These are phyloP conservation scores for Arthrobotrys sinensis DNA, from an alignment of 2,329 filamentous ascomycete genomes.

Conservation along the genomic window DNA sequence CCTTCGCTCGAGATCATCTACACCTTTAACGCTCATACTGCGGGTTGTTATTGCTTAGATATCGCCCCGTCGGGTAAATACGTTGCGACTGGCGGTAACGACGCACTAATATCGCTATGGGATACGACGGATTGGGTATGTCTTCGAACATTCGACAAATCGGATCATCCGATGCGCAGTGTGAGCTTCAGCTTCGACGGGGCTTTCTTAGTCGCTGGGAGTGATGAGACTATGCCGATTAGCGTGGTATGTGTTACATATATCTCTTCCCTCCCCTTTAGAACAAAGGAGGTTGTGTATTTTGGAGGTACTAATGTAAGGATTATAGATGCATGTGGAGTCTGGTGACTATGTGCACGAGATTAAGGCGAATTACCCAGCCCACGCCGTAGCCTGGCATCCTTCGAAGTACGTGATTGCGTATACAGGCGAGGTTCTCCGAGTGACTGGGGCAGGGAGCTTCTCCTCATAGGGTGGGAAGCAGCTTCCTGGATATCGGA, in stretches of 20 bases:
- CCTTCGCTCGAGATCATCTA: slow-evolving; percentile 67
- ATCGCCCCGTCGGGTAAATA: slow-evolving; percentile 71
- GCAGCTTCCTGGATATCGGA: slow-evolving; percentile 13
- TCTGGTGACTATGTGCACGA: slow-evolving; percentile 65
- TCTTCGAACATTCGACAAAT: slow-evolving; percentile 69
- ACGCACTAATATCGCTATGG: slow-evolving; percentile 72
- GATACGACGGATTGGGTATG: slow-evolving; percentile 73
- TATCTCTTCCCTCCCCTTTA: background rate
- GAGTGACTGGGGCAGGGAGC: slow-evolving; percentile 52
- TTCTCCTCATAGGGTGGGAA: slow-evolving; percentile 43
- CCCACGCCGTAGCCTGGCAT: slow-evolving; percentile 65
- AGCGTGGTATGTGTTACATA: slow-evolving; percentile 62
- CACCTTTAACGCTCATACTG: slow-evolving; percentile 71
- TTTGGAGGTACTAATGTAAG: slow-evolving; percentile 8
- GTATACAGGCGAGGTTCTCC: slow-evolving; percentile 64
- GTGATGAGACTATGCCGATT: slow-evolving; percentile 68
- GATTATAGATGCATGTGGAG: slow-evolving; percentile 64
- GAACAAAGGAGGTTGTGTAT: background rate
- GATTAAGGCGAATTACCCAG: slow-evolving; percentile 64
- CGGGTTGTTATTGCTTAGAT: slow-evolving; percentile 70
- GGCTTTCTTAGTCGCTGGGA: slow-evolving; percentile 71
- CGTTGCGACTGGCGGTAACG: slow-evolving; percentile 72
- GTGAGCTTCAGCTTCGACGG: slow-evolving; percentile 73
- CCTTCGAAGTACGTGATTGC: slow-evolving; percentile 65
- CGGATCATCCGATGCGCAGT: slow-evolving; percentile 70